Evolutionary conservation across 2,329 filamentous ascomycete genomes (phyloP).

Genomic region (Didymella sp.): DNA sequence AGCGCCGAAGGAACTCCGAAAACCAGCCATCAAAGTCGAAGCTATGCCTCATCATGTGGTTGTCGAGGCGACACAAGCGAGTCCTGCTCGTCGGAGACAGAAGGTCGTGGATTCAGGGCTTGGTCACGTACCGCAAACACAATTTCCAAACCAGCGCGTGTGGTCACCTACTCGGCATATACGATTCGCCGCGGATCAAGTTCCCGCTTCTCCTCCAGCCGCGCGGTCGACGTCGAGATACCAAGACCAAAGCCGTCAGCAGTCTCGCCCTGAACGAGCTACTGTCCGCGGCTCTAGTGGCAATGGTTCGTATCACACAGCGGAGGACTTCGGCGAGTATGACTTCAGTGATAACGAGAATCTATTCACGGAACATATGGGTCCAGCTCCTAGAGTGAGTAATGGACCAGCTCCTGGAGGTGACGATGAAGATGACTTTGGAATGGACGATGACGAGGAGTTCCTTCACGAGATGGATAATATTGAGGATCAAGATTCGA

Average conservation of each 20-base stretch:
- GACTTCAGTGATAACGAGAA: conserved; percentile 39
- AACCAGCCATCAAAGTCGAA: conserved; percentile 19
- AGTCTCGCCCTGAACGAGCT: conserved; percentile 13
- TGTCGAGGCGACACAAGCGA: conserved; percentile 43
- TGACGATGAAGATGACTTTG: conserved; percentile 42
- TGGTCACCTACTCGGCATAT: conserved; percentile 40
- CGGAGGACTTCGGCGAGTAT: conserved; percentile 35
- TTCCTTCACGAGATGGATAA: conserved; percentile 52
- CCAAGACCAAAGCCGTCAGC: conserved; percentile 27
- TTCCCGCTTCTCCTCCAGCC: conserved; percentile 20
- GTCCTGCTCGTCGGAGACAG: conserved; percentile 26
- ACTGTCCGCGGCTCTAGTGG: conserved; percentile 11
- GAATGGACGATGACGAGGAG: conserved; percentile 40
- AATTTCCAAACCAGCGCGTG: conserved; percentile 34
- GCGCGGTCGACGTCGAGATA: not conserved
- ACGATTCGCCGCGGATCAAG: conserved; percentile 32
- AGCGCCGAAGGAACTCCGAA: not conserved
- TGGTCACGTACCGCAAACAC: conserved; percentile 40
- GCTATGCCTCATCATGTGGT: conserved; percentile 28
- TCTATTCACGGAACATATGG: conserved; percentile 36
- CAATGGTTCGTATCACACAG: conserved; percentile 21
- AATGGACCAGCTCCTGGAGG: not conserved
- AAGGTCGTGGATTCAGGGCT: conserved; percentile 20
- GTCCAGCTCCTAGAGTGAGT: conserved; percentile 9
- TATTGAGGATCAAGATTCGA: conserved; percentile 49